A percentile compares a stretch with the other conserved stretches of the same genome.
phyloP scores from a whole-genome alignment of 2,329 filamentous ascomycete genomes.

The Paecilomyces sp. region DNA sequence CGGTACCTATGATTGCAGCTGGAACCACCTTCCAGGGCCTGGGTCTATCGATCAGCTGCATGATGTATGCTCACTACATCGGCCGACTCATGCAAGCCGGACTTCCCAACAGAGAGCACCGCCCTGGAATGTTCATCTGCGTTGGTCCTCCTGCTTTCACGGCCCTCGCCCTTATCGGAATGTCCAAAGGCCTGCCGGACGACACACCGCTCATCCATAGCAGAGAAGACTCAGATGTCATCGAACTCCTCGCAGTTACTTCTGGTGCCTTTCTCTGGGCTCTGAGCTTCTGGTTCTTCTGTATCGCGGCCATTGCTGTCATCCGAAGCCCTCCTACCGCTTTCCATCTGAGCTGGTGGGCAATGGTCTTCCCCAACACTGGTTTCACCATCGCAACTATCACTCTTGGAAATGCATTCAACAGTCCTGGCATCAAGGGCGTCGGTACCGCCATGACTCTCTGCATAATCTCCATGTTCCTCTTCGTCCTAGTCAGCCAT shows the following conservation, averaged over 20 bases:
- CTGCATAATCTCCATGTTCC: slow-evolving; percentile 48
- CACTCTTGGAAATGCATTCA: slow-evolving; percentile 46
- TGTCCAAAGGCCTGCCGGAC: slow-evolving; percentile 49
- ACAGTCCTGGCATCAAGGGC: slow-evolving; percentile 47
- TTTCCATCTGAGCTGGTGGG: slow-evolving; percentile 54
- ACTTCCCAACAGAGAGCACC: slow-evolving; percentile 56
- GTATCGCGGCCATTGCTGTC: slow-evolving; percentile 43
- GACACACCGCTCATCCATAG: slow-evolving; percentile 42
- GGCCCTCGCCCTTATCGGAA: slow-evolving; percentile 61
- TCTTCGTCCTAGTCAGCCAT: slow-evolving; percentile 45
- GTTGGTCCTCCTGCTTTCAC: slow-evolving; percentile 71
- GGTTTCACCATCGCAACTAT: slow-evolving; percentile 56
- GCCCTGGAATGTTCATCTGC: slow-evolving; percentile 67
- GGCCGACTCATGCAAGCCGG: slow-evolving; percentile 63
- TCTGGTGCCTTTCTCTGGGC: slow-evolving; percentile 58
- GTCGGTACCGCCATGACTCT: slow-evolving; percentile 52
- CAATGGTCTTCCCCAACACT: slow-evolving; percentile 60
- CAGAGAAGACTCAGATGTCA: slow-evolving; percentile 7
- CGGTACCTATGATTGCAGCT: slow-evolving; percentile 58
- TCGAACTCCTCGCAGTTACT: slow-evolving; percentile 39
- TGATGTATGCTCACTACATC: slow-evolving; percentile 69
- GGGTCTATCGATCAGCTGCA: slow-evolving; percentile 59
- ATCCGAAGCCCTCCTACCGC: slow-evolving; percentile 34
- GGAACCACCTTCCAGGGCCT: slow-evolving; percentile 65
- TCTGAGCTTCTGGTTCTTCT: slow-evolving; percentile 52